Evolutionary conservation across 2,329 filamentous ascomycete species (phyloP), one percentile per base, ranked within the genome.

Genomic region (Epichloe scottii): DNA sequence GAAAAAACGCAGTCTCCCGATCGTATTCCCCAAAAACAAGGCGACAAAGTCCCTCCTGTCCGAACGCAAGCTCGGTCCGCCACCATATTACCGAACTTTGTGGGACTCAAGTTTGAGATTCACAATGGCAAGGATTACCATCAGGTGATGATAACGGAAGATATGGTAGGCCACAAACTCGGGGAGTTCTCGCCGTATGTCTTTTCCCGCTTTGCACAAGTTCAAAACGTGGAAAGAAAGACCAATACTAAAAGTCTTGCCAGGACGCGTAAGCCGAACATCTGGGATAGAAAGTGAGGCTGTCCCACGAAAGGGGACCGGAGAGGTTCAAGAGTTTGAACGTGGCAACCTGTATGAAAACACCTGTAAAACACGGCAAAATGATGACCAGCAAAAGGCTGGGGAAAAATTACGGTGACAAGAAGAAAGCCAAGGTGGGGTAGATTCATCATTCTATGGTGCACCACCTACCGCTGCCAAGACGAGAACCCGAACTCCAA

Each of bases 121-220:
- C 85, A 96, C 72, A 95, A 95, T 66, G 90, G 90, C 62, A 95
- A 93, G 73, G 78, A 78, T 34, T 95, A 95, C 68, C 72, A 84
- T 60, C 87, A 93, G 59, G 77, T 95, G 50, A 77, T 76, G 57
- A 86, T 96, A 56, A 95, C 89, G 15, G 90, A 95, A 66, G 87
- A 95, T 63, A 96, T 96, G 90, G 90, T 96, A 47, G 90, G 90
- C 50, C 86, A 93, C 69, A 96, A 95, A 71, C 76, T 96, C 59
- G 90, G 90, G 60, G 90, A 96, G 71, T 96, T 95, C 67, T 83
- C 89, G 55, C 74, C 81, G 89, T 95, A 79, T 63, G 88, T 81
- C 47, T 42, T 21, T 15, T 30, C 35, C 44, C 50, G 38, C 17
- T 50, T 19, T 3, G 35, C 19, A 11, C 33, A 19, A 5, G 2